Conservation (phyloP, 78 protist species). For the Dictyostelium discoideum region dicty_2.7 NC_007088.5:4224501-4225000, state of each 20-base stretch:
- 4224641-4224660: not conserved
- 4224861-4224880: conserved; percentile 6
- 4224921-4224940: not conserved
- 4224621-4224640: not conserved
- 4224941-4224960: not conserved
- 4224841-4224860: conserved; percentile 1
- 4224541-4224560: too few relatives aligned
- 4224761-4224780: conserved; percentile 23
- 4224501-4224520: too few relatives aligned
- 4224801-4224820: not conserved
- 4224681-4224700: not conserved
- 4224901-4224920: not conserved
- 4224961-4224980: not conserved
- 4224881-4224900: conserved; percentile 13
- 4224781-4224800: not conserved
- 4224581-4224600: not conserved
- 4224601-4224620: not conserved
- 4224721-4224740: not conserved
- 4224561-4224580: not conserved
- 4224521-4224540: too few relatives aligned
- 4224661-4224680: not conserved
- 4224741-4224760: not conserved
- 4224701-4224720: not conserved
- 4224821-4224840: conserved; percentile 27
- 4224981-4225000: not conserved